Evolutionary conservation across 768 basidiomycete species (phyloP), one percentile per base, ranked within the genome.

Genomic region (Pleurotus ostreatus): DNA sequence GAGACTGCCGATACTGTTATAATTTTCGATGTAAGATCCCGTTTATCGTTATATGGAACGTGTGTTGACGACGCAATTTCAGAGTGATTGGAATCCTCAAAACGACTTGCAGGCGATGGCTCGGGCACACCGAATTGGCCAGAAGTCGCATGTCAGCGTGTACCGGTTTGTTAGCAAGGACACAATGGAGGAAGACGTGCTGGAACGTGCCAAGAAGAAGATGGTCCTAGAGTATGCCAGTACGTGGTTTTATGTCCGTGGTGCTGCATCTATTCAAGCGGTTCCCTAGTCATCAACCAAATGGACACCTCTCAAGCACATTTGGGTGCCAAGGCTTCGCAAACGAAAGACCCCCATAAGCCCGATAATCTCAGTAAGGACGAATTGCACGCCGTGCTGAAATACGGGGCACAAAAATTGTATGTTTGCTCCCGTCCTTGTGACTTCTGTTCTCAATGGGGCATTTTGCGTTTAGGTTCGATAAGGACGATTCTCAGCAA

Each of bases 31-130:
- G 89, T 92, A 70, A 74, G 92, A 38, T 51, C 13, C 25, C 16
- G 23, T 16, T 53, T 51, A 57, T 45, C 57, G 18, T 41, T 58
- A 41, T 64, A 56, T 23, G 59, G 8, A 44, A 22, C 18, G n/a
- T n/a, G 56, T 60, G 40, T 30, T 56, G 18, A 53, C 58, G 34
- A 61, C 23, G 49, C 23, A 49, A 43, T 58, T 61, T 52, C 69
- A 94, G 93, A 95, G 92, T 68, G 94, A 96, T 68, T 96, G 94
- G 92, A 98, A 98, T 70, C 95, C 95, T 15, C 95, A 97, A 71
- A 98, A 98, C 70, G 97, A 98, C 68, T 72, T 99, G 59, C 96
- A 98, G 72, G 97, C 97, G 2, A 98, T 98, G 97, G 97, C 97
- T 55, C 88, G 97, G 59, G 97, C 97, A 0, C 97, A 99, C 75